These are phyloP conservation scores for Aciculoconidium aculeatum DNA, from an alignment of 805 yeast species.

Conservation along the genomic window DNA sequence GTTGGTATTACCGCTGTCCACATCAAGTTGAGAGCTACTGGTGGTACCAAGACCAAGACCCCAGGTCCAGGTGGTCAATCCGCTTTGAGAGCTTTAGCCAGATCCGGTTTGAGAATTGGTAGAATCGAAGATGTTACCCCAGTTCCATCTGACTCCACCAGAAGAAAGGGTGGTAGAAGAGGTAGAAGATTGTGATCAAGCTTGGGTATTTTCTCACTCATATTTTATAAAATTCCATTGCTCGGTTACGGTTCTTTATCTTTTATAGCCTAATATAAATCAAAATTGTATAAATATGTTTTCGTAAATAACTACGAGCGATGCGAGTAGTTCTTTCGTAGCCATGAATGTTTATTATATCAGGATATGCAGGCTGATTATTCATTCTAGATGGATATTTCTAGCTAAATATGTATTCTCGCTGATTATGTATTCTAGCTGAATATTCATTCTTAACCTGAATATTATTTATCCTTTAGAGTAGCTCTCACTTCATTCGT, in stretches of 20 bases:
- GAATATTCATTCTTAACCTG: too few relatives aligned
- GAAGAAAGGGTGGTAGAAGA: conserved; percentile 99
- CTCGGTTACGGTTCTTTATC: neutral
- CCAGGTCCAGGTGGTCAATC: conserved; percentile 99
- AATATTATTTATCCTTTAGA: too few relatives aligned
- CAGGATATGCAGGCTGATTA: too few relatives aligned
- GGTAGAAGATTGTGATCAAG: conserved; percentile 93
- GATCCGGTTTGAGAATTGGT: conserved; percentile 99
- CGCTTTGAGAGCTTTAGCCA: conserved; percentile 97
- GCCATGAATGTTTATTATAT: too few relatives aligned
- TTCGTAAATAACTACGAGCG: too few relatives aligned
- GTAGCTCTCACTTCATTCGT: too few relatives aligned
- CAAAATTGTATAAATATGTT: too few relatives aligned
- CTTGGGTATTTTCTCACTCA: neutral
- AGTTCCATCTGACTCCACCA: conserved; percentile 99
- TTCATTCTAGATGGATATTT: too few relatives aligned
- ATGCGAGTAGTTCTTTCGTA: too few relatives aligned
- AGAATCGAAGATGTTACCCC: conserved; percentile 99
- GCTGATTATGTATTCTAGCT: too few relatives aligned
- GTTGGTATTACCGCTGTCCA: conserved; percentile 99
- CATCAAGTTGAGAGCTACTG: conserved; percentile 99
- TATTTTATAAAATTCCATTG: neutral
- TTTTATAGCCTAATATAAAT: conserved; percentile 1
- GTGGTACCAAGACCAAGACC: conserved; percentile 99
- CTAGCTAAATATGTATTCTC: too few relatives aligned